Evolutionary conservation across 305 asterid species (phyloP), one percentile per base, ranked within the genome.

Genomic region (Withania somnifera): DNA sequence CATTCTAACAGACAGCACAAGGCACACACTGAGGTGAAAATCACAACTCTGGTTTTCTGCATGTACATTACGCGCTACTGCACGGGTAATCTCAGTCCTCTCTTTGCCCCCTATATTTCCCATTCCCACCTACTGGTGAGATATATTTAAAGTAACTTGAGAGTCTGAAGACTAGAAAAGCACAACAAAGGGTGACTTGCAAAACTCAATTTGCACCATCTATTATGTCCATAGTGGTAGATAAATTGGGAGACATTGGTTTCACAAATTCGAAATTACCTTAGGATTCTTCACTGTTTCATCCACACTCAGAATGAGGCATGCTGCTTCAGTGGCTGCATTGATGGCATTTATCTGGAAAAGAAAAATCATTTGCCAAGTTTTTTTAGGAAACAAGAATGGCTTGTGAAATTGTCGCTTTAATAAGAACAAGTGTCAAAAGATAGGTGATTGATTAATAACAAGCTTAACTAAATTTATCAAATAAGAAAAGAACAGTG

Each of bases 271-370:
- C 69, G 17, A 64, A 68, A 76, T 87, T 87, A 95, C 99, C 99
- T 95, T 95, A 10, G 99, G 99, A 83, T 95, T 94, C 82, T 95
- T 94, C 73, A 95, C 98, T 3, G 99, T 95, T 85, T 95, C 99
- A 73, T 95, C 99, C 51, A 95, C 99, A 78, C 99, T 95, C 67
- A 95, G 85, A 78, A 95, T 91, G 24, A 95, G 96, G 89, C 98
- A 95, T 78, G 98, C 98, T 54, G 99, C 99, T 90, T 95, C 99
- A 0, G 98, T 93, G 40, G 99, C 99, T n/a, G 98, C 99, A 80
- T 95, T 95, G 77, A 95, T 95, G 86, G 99, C 99, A 85, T 94
- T 95, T 50, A 95, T 91, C 98, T 93, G 91, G 38, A 76, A 51
- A 81, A 47, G 60, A 24, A 45, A 10, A 47, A 67, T 30, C 50